phyloP scores from a whole-genome alignment of 2,329 filamentous ascomycete genomes.

The Emydomyces testavorans region DNA sequence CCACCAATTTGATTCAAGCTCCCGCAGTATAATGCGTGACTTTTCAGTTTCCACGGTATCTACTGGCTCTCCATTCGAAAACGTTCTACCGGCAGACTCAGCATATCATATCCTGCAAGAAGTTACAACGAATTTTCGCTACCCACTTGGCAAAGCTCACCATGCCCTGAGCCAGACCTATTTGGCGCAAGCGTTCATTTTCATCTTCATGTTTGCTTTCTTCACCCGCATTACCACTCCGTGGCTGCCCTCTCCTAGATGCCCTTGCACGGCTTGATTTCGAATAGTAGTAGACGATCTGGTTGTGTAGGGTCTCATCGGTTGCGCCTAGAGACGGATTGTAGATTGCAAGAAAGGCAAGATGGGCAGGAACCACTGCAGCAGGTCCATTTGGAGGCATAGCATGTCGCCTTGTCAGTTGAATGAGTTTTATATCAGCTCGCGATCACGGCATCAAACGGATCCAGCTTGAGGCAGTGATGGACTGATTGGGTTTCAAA shows the following conservation, averaged over 20 bases:
- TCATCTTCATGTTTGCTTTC: constrained; percentile 45
- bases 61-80: constrained; percentile 63
- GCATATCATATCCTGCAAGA: neutral
- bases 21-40: constrained; percentile 68
- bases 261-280: constrained; percentile 21
- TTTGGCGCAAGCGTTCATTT: constrained; percentile 81
- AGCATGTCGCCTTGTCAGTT: constrained; percentile 16
- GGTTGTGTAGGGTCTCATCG: constrained; percentile 62
- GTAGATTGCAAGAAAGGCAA: constrained; percentile 89
- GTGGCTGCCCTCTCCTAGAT: constrained; percentile 19
- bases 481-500: neutral
- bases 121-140: constrained; percentile 7
- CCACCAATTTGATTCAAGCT: constrained; percentile 92
- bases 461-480: neutral
- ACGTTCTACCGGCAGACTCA: constrained; percentile 46
- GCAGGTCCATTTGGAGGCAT: constrained; percentile 31
- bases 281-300: constrained; percentile 90
- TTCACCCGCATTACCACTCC: constrained; percentile 19
- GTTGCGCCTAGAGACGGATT: constrained; percentile 67
- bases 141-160: constrained; percentile 67
- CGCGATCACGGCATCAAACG: neutral
- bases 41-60: constrained; percentile 87
- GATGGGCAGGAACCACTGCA: constrained; percentile 59
- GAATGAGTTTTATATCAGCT: neutral
- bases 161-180: constrained; percentile 94